Base-by-base conservation (phyloP, 441 rosid genomes). In the Lepidium campestre region DNA sequence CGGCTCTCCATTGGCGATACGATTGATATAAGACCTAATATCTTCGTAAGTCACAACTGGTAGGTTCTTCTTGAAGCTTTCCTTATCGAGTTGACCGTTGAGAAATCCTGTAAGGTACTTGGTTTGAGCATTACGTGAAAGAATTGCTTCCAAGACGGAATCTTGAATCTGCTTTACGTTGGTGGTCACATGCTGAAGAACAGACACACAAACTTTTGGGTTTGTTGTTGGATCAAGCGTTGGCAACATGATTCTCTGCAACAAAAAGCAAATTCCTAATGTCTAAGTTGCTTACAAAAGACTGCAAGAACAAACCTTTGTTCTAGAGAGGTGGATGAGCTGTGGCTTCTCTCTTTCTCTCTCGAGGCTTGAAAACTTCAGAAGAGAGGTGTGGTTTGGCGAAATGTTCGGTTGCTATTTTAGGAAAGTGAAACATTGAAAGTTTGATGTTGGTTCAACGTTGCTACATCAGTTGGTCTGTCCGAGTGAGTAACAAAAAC, bases 21-120 rank as follows among this genome's bases (percentile, higher is more conserved):
- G 82, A 49, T 83, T 83, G 34, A 90, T 80, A 27, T 62, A 82
- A 55, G 85, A 77, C 78, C 77, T 82, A 39, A 87, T 62, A 70
- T 90, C 92, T 68, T 90, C 89, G 47, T 83, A 90, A 57, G 78
- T 78, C 41, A 90, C 89, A 17, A 87, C 68, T 8, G 89, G 89
- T 22, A 90, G 90, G 57, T 74, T 82, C 56, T 74, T 71, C 75
- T 84, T 85, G 83, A 90, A 90, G 48, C 19, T 52, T 15, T 70
- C 62, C 72, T 78, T 79, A 49, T 78, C 82, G 34, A 45, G 34
- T 13, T 52, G 64, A 55, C 80, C 86, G 0, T 76, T 53, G 56
- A 83, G 81, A 62, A 67, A 81, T 56, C 70, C 34, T 3, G 20
- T 48, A 10, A 87, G 91, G 19, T 89, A 89, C 54, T 81, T 83